Percentiles rank a stretch among this genome's conserved stretches.
phyloP scores from a whole-genome alignment of 148 eudicot species.

The Suaeda aralocaspica region DNA sequence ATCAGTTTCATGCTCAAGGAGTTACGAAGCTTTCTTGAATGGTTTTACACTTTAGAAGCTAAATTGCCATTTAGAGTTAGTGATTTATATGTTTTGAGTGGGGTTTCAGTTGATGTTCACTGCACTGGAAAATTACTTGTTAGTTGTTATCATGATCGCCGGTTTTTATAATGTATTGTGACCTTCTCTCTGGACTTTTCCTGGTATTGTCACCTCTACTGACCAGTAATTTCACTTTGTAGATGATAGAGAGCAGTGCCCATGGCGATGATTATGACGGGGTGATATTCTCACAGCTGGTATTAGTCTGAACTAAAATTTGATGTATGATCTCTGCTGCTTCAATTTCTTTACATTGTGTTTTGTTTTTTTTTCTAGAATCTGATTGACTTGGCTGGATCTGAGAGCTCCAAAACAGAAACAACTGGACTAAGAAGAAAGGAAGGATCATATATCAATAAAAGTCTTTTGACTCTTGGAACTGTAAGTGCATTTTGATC shows the following conservation, averaged over 20 bases:
- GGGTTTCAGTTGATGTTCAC: neutral
- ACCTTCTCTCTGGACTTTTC: neutral
- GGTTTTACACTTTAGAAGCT: neutral
- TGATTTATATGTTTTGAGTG: neutral
- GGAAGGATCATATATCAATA: slow-evolving; percentile 97
- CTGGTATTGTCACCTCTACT: neutral
- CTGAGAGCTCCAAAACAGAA: slow-evolving; percentile 99
- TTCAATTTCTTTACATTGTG: neutral
- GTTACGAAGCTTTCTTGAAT: neutral
- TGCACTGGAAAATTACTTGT: neutral
- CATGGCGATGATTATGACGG: slow-evolving; percentile 98
- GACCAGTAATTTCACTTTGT: slow-evolving; percentile 9
- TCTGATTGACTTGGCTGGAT: slow-evolving; percentile 96
- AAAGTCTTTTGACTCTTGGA: slow-evolving; percentile 97
- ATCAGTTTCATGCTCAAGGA: too few relatives aligned
- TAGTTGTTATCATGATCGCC: too few relatives aligned
- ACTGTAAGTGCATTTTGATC: slow-evolving; percentile 51
- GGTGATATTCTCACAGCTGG: slow-evolving; percentile 95
- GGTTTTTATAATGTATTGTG: neutral
- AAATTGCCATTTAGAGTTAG: neutral
- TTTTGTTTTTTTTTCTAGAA: slow-evolving; percentile 37
- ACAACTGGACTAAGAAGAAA: slow-evolving; percentile 95
- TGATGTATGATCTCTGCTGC: neutral
- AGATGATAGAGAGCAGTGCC: slow-evolving; percentile 98
- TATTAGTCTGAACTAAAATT: slow-evolving; percentile 26